These are phyloP conservation scores for Melampsora americana DNA, from an alignment of 1,284 basidiomycete genomes.

Conservation along the genomic window DNA sequence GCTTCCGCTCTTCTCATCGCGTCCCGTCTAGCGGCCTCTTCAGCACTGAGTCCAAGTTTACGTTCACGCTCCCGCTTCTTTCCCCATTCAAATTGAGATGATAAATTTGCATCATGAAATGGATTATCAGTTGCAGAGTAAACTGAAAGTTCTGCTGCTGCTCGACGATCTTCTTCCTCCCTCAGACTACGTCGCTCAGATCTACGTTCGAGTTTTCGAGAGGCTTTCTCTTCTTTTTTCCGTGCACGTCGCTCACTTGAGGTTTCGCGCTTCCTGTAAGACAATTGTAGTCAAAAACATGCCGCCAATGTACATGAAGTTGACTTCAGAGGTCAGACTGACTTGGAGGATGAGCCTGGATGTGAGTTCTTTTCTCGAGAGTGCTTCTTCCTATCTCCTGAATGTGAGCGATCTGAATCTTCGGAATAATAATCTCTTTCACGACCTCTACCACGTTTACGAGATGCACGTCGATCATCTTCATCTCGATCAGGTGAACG, in stretches of 20 bases:
- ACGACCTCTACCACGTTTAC: conserved; percentile 15
- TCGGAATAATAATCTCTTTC: not conserved
- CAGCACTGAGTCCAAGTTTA: conserved; percentile 75
- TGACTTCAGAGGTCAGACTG: not conserved
- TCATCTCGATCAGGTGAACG: conserved; percentile 5
- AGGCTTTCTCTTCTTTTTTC: conserved; percentile 49
- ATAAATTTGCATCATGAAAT: conserved; percentile 93
- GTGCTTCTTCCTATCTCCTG: conserved; percentile 23
- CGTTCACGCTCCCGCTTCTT: conserved; percentile 96
- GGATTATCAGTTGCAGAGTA: conserved; percentile 95
- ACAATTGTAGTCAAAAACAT: conserved; percentile 19
- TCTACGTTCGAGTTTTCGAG: conserved; percentile 47
- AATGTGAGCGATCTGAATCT: conserved; percentile 35
- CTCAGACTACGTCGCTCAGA: conserved; percentile 42
- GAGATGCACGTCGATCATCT: conserved; percentile 16
- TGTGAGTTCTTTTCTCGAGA: conserved; percentile 34
- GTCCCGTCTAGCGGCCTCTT: conserved; percentile 77
- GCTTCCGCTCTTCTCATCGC: conserved; percentile 78
- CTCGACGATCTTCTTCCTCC: conserved; percentile 48
- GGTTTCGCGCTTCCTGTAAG: conserved; percentile 47
- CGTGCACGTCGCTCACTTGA: conserved; percentile 47
- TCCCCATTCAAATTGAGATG: conserved; percentile 94
- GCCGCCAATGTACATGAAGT: not conserved
- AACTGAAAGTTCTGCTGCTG: conserved; percentile 51
- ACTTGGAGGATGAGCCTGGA: conserved; percentile 22